phyloP scores from a whole-genome alignment of 2,329 filamentous ascomycete species.

The Alternaria gaisen region DNA sequence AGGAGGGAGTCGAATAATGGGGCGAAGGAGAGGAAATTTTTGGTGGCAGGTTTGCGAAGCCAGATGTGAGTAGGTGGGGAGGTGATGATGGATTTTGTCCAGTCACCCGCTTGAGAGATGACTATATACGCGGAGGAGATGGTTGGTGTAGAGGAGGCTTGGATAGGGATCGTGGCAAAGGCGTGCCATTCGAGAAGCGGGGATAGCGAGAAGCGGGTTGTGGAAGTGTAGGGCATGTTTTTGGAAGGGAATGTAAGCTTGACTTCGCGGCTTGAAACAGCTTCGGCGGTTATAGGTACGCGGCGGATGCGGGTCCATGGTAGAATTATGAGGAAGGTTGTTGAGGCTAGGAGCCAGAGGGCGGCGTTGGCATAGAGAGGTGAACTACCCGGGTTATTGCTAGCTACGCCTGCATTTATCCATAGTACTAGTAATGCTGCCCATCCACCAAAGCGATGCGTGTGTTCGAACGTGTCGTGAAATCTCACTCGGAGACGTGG shows the following conservation, averaged over 20 bases:
- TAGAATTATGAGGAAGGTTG: conserved; percentile 72
- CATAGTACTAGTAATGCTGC: conserved; percentile 38
- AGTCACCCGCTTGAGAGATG: conserved; percentile 48
- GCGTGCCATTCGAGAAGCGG: conserved; percentile 50
- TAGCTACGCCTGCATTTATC: conserved; percentile 28
- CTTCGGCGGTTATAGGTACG: conserved; percentile 69
- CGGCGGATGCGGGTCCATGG: conserved; percentile 78
- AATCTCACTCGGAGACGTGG: conserved; percentile 33
- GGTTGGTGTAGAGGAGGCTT: not conserved
- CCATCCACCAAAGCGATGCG: conserved; percentile 50
- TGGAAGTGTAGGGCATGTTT: conserved; percentile 35
- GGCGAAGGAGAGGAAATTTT: conserved; percentile 32
- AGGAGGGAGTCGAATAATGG: conserved; percentile 31
- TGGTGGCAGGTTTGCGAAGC: conserved; percentile 25
- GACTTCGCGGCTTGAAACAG: conserved; percentile 75
- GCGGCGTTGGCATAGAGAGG: conserved; percentile 22
- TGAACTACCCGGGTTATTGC: conserved; percentile 1
- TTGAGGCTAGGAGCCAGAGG: conserved; percentile 73
- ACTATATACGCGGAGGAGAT: conserved; percentile 29
- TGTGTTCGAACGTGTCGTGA: conserved; percentile 49
- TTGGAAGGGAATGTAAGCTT: conserved; percentile 64
- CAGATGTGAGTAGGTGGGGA: conserved; percentile 24
- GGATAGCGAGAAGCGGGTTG: conserved; percentile 22
- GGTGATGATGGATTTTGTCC: conserved; percentile 35
- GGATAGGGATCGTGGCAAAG: conserved; percentile 47